Evolutionary conservation across 305 asterid genomes (phyloP).

Genomic region (Fraxinus velutina): DNA sequence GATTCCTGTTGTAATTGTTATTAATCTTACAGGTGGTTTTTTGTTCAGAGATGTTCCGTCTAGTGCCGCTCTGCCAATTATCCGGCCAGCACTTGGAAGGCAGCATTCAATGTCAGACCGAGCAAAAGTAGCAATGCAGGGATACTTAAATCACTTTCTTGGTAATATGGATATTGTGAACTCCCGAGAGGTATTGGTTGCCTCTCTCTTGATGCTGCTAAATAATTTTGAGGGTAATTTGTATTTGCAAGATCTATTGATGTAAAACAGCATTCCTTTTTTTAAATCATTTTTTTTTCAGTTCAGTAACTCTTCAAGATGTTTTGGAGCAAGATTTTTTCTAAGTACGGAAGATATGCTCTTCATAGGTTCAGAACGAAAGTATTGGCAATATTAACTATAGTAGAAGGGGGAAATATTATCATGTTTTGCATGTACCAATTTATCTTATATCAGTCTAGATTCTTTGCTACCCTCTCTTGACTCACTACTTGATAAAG

Average conservation of each 20-base stretch:
- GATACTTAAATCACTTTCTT: conserved; percentile 88
- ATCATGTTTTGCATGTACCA: neutral
- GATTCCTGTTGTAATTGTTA: conserved; percentile 62
- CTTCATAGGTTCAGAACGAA: neutral
- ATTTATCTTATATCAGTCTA: neutral
- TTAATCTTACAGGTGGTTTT: conserved; percentile 72
- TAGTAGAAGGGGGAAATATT: neutral
- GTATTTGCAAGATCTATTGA: conserved; percentile 9
- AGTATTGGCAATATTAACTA: neutral
- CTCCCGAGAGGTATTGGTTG: conserved; percentile 67
- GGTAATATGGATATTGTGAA: conserved; percentile 85
- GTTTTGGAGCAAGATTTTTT: neutral
- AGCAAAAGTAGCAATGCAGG: conserved; percentile 96
- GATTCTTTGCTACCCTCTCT: neutral
- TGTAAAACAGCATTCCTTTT: conserved; percentile 13
- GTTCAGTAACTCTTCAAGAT: neutral
- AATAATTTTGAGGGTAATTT: conserved; percentile 6
- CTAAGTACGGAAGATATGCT: neutral
- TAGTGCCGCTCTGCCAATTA: conserved; percentile 85
- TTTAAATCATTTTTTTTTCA: neutral
- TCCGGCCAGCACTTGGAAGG: conserved; percentile 92
- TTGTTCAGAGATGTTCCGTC: conserved; percentile 99
- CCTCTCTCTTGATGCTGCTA: conserved; percentile 3
- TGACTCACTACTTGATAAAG: neutral
- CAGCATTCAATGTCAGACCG: conserved; percentile 81